phyloP scores from a whole-genome alignment of 345 rosid genomes.

The Salix exigua region DNA sequence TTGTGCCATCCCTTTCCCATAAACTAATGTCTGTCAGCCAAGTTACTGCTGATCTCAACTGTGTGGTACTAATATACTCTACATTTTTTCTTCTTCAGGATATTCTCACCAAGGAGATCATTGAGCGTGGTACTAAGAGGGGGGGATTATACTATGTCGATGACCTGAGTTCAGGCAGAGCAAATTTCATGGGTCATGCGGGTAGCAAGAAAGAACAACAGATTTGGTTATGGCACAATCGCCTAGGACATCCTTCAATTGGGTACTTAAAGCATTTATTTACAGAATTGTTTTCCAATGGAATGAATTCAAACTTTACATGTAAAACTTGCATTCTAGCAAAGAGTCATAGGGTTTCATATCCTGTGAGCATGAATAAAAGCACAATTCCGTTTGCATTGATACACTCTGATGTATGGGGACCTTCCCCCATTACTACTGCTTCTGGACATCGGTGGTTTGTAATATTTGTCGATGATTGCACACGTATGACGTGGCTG shows the following conservation, averaged over 20 bases:
- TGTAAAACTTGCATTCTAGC: neutral
- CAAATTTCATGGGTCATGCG: neutral
- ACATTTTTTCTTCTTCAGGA: neutral
- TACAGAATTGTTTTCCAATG: neutral
- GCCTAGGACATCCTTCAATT: conserved; percentile 3
- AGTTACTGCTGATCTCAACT: neutral
- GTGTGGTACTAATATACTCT: neutral
- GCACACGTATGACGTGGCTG: conserved; percentile 6
- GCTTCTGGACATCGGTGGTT: neutral
- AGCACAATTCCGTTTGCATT: neutral
- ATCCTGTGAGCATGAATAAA: neutral
- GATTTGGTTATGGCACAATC: neutral
- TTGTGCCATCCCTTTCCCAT: neutral
- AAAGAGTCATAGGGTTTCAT: neutral
- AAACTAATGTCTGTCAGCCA: neutral
- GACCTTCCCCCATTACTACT: neutral
- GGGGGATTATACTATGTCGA: neutral
- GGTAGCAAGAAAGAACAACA: neutral
- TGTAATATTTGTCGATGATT: conserved; percentile 7
- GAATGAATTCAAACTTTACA: neutral
- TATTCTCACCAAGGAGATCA: neutral
- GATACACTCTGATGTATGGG: neutral
- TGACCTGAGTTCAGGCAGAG: neutral
- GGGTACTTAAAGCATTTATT: neutral
- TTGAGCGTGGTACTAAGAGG: no score